Evolutionary conservation across 192 early-diverging fungal species (phyloP).

Genomic region (Phlyctochytrium bullatum): DNA sequence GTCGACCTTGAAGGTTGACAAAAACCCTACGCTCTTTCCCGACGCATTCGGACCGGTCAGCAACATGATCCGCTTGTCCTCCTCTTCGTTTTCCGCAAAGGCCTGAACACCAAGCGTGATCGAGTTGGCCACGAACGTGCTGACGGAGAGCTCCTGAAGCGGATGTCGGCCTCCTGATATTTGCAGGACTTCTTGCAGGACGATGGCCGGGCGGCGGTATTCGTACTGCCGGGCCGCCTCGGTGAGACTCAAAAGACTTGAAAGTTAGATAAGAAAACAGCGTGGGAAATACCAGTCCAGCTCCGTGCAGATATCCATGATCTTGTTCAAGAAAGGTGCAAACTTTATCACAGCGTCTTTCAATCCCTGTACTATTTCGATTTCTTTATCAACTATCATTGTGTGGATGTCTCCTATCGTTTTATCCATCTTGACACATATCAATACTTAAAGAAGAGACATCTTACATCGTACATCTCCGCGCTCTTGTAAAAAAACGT

Average conservation of each 20-base stretch:
- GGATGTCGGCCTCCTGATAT: constrained; percentile 71
- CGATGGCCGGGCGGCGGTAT: constrained; percentile 59
- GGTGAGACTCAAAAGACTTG: constrained; percentile 63
- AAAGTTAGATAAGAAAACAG: background rate
- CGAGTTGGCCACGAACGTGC: constrained; percentile 73
- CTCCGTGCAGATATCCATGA: constrained; percentile 51
- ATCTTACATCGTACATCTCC: constrained; percentile 42
- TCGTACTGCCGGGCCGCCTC: constrained; percentile 52
- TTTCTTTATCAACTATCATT: constrained; percentile 80
- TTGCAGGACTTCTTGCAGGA: constrained; percentile 48
- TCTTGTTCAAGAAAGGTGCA: constrained; percentile 29
- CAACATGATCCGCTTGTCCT: constrained; percentile 52
- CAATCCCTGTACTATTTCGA: constrained; percentile 74
- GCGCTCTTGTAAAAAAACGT: constrained; percentile 73
- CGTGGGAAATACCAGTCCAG: constrained; percentile 64
- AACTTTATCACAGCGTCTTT: constrained; percentile 55
- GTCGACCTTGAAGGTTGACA: constrained; percentile 62
- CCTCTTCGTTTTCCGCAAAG: background rate
- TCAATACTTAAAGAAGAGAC: constrained; percentile 2
- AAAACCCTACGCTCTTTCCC: constrained; percentile 66
- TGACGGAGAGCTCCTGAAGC: constrained; percentile 55
- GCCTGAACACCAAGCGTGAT: constrained; percentile 39
- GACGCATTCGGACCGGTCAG: constrained; percentile 83
- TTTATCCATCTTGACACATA: constrained; percentile 68
- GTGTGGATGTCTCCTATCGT: constrained; percentile 82